phyloP scores from a whole-genome alignment of 2,329 filamentous ascomycete species.

The Beauveria varroae region DNA sequence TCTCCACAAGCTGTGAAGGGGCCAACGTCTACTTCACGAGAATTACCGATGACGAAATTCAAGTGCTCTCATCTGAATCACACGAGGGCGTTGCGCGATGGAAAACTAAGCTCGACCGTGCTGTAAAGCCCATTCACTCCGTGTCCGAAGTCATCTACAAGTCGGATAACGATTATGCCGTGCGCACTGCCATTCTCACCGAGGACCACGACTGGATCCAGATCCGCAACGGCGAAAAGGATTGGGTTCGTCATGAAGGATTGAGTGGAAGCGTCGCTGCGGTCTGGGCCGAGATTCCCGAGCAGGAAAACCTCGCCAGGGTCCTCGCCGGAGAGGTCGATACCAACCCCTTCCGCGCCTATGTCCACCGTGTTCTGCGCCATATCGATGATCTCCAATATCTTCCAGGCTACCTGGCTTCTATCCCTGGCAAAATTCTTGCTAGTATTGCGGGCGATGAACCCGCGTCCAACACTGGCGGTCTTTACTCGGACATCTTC shows the following conservation, averaged over 20 bases:
- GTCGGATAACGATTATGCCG: conserved; percentile 59
- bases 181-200: conserved; percentile 66
- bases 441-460: conserved; percentile 55
- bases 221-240: conserved; percentile 70
- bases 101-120: conserved; percentile 43
- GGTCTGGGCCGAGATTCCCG: conserved; percentile 69
- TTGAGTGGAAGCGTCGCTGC: conserved; percentile 74
- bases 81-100: conserved; percentile 71
- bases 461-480: conserved; percentile 32
- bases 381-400: conserved; percentile 72
- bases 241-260: conserved; percentile 77
- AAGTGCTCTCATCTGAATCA: conserved; percentile 67
- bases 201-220: conserved; percentile 71
- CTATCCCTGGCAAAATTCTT: conserved; percentile 61
- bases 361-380: conserved; percentile 75
- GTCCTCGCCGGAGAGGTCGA: conserved; percentile 82
- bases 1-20: conserved; percentile 69
- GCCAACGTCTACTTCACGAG: conserved; percentile 87
- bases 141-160: conserved; percentile 79
- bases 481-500: conserved; percentile 64
- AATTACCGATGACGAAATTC: conserved; percentile 65
- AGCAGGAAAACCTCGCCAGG: conserved; percentile 66
- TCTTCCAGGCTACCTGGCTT: conserved; percentile 65
- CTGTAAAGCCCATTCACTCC: conserved; percentile 52
- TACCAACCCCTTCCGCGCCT: conserved; percentile 72